Conservation (phyloP, 176 grass and related monocot species). For the Zea mays region DNA sequence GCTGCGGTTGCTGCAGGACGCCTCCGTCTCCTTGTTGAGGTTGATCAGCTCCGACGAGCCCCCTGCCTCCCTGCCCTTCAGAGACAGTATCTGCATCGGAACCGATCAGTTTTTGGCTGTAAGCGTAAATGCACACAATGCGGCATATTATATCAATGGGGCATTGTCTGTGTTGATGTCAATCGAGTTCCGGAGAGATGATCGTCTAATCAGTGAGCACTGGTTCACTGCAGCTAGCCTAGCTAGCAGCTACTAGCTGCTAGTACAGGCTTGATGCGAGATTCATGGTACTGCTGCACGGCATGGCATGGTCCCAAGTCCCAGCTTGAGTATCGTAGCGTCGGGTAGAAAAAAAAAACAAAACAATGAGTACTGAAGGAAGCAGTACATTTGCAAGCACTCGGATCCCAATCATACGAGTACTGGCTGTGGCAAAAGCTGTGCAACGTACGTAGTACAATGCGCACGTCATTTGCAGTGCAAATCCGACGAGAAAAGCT, state of each 20-base stretch:
- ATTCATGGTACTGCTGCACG: background rate
- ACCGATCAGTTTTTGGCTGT: background rate
- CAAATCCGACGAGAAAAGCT: constrained; percentile 29
- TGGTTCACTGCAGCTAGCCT: too few relatives aligned
- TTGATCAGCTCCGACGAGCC: constrained; percentile 78
- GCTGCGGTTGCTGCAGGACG: constrained; percentile 86
- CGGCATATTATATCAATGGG: too few relatives aligned
- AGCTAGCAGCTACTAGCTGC: background rate
- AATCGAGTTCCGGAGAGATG: too few relatives aligned
- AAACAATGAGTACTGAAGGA: background rate
- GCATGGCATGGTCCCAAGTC: background rate
- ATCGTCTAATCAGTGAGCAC: too few relatives aligned
- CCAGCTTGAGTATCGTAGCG: background rate
- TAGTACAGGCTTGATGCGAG: background rate
- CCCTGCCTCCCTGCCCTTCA: constrained; percentile 71
- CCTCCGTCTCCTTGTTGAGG: constrained; percentile 96
- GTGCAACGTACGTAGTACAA: background rate
- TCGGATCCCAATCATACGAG: background rate
- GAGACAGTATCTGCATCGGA: constrained; percentile 56
- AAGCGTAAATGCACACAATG: background rate
- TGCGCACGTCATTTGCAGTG: constrained; percentile 36
- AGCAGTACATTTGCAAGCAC: background rate
- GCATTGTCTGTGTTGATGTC: too few relatives aligned
- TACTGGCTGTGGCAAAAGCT: background rate
- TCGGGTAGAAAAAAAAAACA: background rate